Evolutionary conservation across 75 land plant species (phyloP).

Genomic region (Sequoia sempervirens): DNA sequence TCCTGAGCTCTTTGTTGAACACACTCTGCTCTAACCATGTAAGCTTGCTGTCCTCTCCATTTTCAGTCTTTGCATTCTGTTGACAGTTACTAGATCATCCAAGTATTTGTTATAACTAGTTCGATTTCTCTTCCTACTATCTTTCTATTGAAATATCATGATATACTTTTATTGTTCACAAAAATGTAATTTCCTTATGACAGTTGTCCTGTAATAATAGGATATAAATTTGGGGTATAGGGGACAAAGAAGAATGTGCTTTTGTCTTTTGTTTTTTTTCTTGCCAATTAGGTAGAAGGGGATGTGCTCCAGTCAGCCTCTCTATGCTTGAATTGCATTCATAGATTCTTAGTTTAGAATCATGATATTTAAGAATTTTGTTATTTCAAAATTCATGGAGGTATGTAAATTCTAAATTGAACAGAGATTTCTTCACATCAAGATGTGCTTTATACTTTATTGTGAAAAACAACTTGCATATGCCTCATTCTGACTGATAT

Average conservation of each 20-base stretch:
- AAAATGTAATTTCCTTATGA: neutral
- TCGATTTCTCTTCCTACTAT: neutral
- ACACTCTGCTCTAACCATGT: conserved; percentile 69
- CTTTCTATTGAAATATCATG: neutral
- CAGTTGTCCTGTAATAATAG: neutral
- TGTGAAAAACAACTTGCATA: neutral
- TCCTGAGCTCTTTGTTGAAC: conserved; percentile 42
- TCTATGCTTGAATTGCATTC: neutral
- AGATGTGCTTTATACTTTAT: neutral
- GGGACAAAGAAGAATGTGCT: neutral
- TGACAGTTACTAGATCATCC: neutral
- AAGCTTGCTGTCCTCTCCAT: conserved; percentile 13
- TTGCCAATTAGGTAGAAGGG: neutral
- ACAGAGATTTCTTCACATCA: neutral
- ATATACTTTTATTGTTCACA: neutral
- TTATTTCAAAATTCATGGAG: neutral
- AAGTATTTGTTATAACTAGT: neutral
- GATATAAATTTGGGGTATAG: neutral
- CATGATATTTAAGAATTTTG: neutral
- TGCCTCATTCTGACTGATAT: neutral
- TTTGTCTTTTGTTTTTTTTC: too few relatives aligned
- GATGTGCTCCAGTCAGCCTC: neutral
- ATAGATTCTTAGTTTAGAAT: neutral
- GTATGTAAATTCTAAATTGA: neutral
- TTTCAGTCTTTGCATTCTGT: neutral